A percentile compares a stretch with the other conserved stretches of the same genome.
phyloP scores from a whole-genome alignment of 2,329 filamentous ascomycete species.

The Colletotrichum liaoningense region DNA sequence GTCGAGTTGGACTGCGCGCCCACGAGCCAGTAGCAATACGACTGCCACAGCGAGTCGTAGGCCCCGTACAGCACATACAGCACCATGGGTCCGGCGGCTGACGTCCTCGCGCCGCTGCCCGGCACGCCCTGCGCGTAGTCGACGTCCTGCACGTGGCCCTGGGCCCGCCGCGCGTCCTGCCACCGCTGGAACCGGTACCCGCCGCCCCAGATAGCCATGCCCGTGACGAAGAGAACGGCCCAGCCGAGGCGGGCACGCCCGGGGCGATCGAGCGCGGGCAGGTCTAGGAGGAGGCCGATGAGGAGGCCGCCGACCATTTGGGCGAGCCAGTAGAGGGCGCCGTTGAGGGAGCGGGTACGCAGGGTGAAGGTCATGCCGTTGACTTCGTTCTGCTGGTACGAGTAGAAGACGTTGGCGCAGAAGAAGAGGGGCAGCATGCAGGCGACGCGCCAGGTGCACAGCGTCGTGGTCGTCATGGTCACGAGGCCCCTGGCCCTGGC shows the following conservation, averaged over 20 bases:
- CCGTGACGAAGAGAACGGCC: conserved; percentile 57
- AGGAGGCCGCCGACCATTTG: conserved; percentile 66
- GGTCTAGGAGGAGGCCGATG: conserved; percentile 58
- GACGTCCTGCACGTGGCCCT: conserved; percentile 54
- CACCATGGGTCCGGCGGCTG: conserved; percentile 64
- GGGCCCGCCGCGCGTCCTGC: conserved; percentile 56
- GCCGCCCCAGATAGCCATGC: conserved; percentile 67
- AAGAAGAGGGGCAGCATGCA: too few species aligned
- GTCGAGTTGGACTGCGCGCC: conserved; percentile 57
- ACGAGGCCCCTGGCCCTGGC: too few species aligned
- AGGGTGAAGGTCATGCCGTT: too few species aligned
- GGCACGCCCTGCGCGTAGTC: conserved; percentile 57
- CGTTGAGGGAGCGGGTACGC: conserved; percentile 60
- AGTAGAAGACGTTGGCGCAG: too few species aligned
- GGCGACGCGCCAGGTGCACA: too few species aligned
- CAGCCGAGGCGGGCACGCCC: conserved; percentile 60
- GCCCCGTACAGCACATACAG: conserved; percentile 78
- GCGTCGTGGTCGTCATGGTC: too few species aligned
- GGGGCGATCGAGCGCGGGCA: conserved; percentile 53
- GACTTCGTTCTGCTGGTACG: too few species aligned
- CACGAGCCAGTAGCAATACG: conserved; percentile 70
- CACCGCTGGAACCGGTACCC: conserved; percentile 75
- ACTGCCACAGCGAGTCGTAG: conserved; percentile 76
- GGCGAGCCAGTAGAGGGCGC: conserved; percentile 65
- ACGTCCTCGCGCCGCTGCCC: conserved; percentile 55